Evolutionary conservation across 2,329 filamentous ascomycete genomes (phyloP).

Genomic region (Penicillium brevicompactum): DNA sequence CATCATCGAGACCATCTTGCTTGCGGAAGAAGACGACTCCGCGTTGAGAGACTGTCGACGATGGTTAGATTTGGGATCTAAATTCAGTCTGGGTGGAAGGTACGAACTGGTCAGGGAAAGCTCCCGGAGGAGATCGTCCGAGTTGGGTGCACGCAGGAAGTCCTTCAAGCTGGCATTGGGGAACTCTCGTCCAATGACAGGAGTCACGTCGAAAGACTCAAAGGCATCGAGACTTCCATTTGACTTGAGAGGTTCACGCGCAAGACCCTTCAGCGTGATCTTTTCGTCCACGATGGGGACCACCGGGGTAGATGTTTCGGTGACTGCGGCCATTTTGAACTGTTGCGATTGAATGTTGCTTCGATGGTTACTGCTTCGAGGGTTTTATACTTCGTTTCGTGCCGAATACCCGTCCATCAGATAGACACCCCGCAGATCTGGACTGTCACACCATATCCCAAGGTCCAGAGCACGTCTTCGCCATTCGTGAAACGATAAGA

Average conservation of each 20-base stretch:
- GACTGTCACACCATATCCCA: constrained; percentile 4
- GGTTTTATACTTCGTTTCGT: not conserved
- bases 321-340: constrained; percentile 22
- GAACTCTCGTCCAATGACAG: constrained; percentile 55
- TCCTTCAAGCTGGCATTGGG: constrained; percentile 51
- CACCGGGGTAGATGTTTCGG: constrained; percentile 17
- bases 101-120: constrained; percentile 37
- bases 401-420: constrained; percentile 3
- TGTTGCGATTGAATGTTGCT: not conserved
- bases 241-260: constrained; percentile 38
- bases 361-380: no score
- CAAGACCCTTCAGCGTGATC: constrained; percentile 14
- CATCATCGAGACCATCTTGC: constrained; percentile 52
- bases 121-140: constrained; percentile 38
- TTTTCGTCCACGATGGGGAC: constrained; percentile 20
- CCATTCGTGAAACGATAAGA: not conserved
- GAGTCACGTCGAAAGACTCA: constrained; percentile 53
- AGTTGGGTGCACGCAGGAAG: constrained; percentile 43
- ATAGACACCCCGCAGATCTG: not conserved
- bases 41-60: constrained; percentile 50
- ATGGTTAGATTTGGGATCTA: not conserved
- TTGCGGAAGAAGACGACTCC: constrained; percentile 59
- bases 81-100: not conserved
- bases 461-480: not conserved
- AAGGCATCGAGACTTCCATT: constrained; percentile 47